Base-by-base conservation (phyloP, 1,284 basidiomycete genomes). In the Cryptococcus sp. region DNA sequence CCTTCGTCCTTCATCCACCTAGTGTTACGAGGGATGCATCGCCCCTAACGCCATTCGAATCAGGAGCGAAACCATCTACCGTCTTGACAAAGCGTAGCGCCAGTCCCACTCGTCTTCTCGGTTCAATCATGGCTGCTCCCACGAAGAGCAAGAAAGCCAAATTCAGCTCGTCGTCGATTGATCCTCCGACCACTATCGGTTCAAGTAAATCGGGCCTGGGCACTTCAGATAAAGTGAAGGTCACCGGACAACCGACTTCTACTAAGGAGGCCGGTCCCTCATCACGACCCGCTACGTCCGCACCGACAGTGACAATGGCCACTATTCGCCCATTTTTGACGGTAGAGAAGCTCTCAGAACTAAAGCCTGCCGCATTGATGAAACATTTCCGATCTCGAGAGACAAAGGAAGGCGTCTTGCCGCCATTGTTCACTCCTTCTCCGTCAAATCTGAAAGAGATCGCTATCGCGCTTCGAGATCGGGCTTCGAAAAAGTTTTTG, bases 371-470 rank as follows among this genome's bases (percentile, higher is more conserved):
- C 0, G 38, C 15, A 3, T 47, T 74, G 13, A 71, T 70, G 62
- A 73, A 68, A 43, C 55, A 57, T 50, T 52, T 74, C 1, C 61
- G 71, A 15, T 20, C 29, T 3, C 52, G 55, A 13, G 40, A 52
- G 13, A 37, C 23, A 6, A 55, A 59, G 19, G 59, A 57, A 5
- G 41, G 60, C 23, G n/a, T 23, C 6, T 25, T 55, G 7, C 57
- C 61, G 4, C 61, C 63, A 2, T 20, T 46, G 13, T 69, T 69
- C 51, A 37, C 48, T 3, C 66, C 70, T 0, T 67, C 52, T 11
- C 60, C 67, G 1, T 46, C 48, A 5, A 61, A 75, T 50, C 51
- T 73, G 16, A 49, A 46, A 11, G 59, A 66, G 25, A 71, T 75
- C 47, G 38, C 65, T 20, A 53, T 25, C 13, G 59, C 52, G 22